phyloP scores from a whole-genome alignment of 2,329 filamentous ascomycete species.

The Furcasterigmium sp. region DNA sequence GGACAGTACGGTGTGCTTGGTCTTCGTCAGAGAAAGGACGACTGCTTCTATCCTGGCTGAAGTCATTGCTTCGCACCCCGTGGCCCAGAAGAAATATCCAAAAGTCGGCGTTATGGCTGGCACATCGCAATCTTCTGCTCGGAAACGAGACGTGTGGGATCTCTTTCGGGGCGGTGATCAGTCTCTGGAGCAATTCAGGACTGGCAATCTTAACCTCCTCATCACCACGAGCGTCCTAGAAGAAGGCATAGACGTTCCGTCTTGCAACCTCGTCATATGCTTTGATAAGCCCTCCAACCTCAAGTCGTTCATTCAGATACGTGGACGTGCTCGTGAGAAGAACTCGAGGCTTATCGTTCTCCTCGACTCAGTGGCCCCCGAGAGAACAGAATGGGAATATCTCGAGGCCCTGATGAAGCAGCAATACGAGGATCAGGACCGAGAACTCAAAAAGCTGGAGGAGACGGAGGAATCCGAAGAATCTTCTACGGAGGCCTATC shows the following conservation, averaged over 20 bases:
- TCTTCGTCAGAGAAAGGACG: constrained; percentile 62
- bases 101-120: constrained; percentile 52
- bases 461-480: constrained; percentile 38
- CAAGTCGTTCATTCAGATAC: constrained; percentile 56
- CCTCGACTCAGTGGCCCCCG: constrained; percentile 20
- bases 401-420: constrained; percentile 71
- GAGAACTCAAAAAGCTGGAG: constrained; percentile 39
- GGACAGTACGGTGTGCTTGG: constrained; percentile 47
- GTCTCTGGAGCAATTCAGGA: constrained; percentile 42
- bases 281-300: constrained; percentile 44
- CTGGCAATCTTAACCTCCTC: constrained; percentile 50
- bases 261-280: constrained; percentile 57
- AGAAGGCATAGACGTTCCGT: constrained; percentile 63
- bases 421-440: constrained; percentile 60
- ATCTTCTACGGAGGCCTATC: constrained; percentile 22
- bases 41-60: constrained; percentile 56
- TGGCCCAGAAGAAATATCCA: constrained; percentile 34
- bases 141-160: constrained; percentile 35
- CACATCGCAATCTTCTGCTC: constrained; percentile 30
- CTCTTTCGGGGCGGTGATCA: constrained; percentile 14
- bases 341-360: constrained; percentile 47
- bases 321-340: constrained; percentile 45
- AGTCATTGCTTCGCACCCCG: constrained; percentile 49
- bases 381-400: constrained; percentile 48
- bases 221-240: constrained; percentile 61